Conservation (phyloP, 2,329 filamentous ascomycete genomes). For the Pezicula neosporulosa region DNA sequence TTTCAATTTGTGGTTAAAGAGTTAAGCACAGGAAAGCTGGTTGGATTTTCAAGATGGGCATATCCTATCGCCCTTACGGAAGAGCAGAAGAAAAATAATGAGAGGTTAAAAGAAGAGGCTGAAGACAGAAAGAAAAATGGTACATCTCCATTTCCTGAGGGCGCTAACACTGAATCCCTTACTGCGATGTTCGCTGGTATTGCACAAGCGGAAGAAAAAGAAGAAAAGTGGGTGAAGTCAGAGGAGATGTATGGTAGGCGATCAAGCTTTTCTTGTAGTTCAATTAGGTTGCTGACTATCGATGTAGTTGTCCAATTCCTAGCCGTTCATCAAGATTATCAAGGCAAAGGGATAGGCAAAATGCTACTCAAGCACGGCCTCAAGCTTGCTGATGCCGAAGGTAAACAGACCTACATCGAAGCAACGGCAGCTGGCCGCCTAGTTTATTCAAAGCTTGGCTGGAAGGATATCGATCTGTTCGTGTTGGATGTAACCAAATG, state of each 20-base stretch:
- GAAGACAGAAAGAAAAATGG: conserved; percentile 5
- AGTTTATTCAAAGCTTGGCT: conserved; percentile 36
- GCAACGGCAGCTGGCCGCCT: conserved; percentile 32
- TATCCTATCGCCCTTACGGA: conserved; percentile 26
- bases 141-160: conserved; percentile 23
- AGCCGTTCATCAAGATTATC: conserved; percentile 30
- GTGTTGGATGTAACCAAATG: conserved; percentile 23
- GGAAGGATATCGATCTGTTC: conserved; percentile 30
- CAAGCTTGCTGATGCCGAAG: conserved; percentile 31
- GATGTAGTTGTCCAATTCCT: conserved; percentile 33
- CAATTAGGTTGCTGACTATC: background rate
- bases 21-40: conserved; percentile 21
- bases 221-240: conserved; percentile 27
- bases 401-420: conserved; percentile 33
- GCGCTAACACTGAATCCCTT: conserved; percentile 26
- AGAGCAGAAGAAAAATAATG: conserved; percentile 7
- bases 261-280: background rate
- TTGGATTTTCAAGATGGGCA: conserved; percentile 32
- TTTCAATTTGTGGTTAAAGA: conserved; percentile 32
- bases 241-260: conserved; percentile 31
- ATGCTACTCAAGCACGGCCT: conserved; percentile 32
- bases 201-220: conserved; percentile 21
- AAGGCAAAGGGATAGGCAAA: conserved; percentile 31
- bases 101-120: conserved; percentile 1
- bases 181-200: conserved; percentile 28